Evolutionary conservation across 768 basidiomycete species (phyloP).

Genomic region (Melanogaster broomeanus): DNA sequence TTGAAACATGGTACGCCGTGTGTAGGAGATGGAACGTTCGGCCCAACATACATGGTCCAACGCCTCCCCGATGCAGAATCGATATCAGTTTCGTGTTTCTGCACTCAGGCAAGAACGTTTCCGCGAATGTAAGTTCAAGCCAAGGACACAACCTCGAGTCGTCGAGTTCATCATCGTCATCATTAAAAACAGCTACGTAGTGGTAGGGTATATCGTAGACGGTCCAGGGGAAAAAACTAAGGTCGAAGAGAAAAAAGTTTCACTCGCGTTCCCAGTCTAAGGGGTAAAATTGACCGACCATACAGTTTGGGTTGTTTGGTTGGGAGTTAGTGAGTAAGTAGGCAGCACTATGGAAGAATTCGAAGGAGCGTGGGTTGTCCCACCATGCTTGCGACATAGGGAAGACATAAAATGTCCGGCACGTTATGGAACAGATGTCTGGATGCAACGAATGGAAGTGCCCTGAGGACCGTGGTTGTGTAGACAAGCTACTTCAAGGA

Average conservation of each 20-base stretch:
- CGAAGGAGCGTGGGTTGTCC: conserved; percentile 24
- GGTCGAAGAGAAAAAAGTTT: conserved; percentile 16
- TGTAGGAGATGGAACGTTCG: no score
- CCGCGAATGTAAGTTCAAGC: no score
- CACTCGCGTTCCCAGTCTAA: conserved; percentile 23
- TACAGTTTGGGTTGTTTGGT: conserved; percentile 16
- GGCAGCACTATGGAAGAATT: no score
- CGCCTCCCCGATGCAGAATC: no score
- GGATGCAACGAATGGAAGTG: conserved; percentile 29
- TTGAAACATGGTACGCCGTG: no score
- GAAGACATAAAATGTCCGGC: conserved; percentile 21
- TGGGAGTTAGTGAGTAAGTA: conserved; percentile 2
- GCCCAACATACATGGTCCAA: no score
- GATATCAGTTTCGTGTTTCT: no score
- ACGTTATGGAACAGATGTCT: conserved; percentile 20
- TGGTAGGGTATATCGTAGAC: conserved; percentile 31
- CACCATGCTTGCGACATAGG: conserved; percentile 15
- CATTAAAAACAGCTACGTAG: conserved; percentile 27
- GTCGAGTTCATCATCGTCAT: conserved; percentile 19
- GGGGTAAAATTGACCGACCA: conserved; percentile 17
- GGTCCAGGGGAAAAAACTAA: conserved; percentile 17
- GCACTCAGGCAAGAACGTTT: no score
- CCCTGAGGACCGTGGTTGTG: conserved; percentile 12
- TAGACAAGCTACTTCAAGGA: conserved; percentile 22
- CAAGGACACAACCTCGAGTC: not conserved